phyloP scores from a whole-genome alignment of 2,329 filamentous ascomycete species.

The Madurella fahalii region DNA sequence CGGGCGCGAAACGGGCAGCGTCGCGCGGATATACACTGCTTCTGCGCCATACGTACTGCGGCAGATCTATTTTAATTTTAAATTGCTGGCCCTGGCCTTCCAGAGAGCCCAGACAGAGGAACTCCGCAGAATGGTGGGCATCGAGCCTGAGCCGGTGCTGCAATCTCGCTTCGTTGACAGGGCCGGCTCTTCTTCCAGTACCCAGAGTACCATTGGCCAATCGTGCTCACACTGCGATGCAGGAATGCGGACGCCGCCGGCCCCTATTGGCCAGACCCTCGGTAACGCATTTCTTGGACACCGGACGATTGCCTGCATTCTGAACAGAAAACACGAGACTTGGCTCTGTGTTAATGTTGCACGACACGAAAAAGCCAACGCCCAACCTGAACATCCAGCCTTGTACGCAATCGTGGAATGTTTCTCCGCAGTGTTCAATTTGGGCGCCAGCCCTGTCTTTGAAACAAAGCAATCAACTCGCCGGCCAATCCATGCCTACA shows the following conservation, averaged over 20 bases:
- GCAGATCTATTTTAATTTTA: conserved; percentile 16
- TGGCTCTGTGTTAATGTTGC: not conserved
- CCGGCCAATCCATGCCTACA: too few species aligned
- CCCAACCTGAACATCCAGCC: too few species aligned
- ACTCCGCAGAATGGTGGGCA: conserved; percentile 6
- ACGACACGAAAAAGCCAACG: not conserved
- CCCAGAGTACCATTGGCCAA: conserved; percentile 11
- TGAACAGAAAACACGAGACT: conserved; percentile 5
- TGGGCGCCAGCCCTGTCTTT: too few species aligned
- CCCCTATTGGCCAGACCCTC: conserved; percentile 6
- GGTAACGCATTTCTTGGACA: not conserved
- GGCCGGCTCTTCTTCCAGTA: conserved; percentile 8
- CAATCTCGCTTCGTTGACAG: conserved; percentile 22
- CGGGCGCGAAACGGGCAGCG: conserved; percentile 10
- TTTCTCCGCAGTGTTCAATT: too few species aligned
- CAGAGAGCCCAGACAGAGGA: not conserved
- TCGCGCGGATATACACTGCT: conserved; percentile 9
- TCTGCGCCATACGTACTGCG: not conserved
- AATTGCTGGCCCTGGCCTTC: conserved; percentile 9
- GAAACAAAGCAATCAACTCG: too few species aligned
- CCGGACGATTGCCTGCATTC: conserved; percentile 5
- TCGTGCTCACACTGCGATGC: not conserved
- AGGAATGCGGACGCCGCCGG: conserved; percentile 3
- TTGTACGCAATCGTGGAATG: too few species aligned
- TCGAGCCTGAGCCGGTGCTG: conserved; percentile 2